These are phyloP conservation scores for Coffea canephora DNA, from an alignment of 257 asterid genomes.

Conservation along the genomic window DNA sequence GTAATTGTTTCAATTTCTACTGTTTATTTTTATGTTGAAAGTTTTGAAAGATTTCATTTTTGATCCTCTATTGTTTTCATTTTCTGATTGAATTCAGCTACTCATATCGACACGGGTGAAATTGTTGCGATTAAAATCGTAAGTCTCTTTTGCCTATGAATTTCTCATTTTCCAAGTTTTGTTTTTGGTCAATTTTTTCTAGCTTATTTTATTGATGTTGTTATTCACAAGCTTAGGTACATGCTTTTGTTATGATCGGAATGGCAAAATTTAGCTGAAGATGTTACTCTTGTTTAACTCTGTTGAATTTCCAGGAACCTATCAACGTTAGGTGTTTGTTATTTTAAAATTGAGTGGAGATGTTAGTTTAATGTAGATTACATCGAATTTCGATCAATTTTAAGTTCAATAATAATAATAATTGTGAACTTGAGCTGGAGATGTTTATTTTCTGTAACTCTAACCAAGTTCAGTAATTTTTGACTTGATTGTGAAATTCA, in stretches of 20 bases:
- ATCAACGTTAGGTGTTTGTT: not conserved
- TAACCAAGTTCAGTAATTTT: too few species aligned
- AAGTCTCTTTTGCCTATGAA: conserved; percentile 24
- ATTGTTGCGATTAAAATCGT: conserved; percentile 93
- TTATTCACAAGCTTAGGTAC: not conserved
- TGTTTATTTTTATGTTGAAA: conserved; percentile 5
- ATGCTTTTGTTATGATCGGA: not conserved
- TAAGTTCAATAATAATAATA: too few species aligned
- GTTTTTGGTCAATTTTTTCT: not conserved
- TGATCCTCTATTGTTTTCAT: conserved; percentile 4
- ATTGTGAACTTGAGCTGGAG: not conserved
- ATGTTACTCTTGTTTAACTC: not conserved
- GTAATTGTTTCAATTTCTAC: conserved; percentile 2
- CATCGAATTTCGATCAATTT: not conserved
- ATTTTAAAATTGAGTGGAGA: too few species aligned
- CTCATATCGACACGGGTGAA: conserved; percentile 81
- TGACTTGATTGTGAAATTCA: too few species aligned
- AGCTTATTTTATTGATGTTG: not conserved
- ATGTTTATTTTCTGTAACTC: too few species aligned
- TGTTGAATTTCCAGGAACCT: not conserved
- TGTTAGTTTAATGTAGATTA: too few species aligned
- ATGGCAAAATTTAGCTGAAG: not conserved
- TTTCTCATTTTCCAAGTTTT: conserved; percentile 1
- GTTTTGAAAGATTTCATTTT: not conserved
- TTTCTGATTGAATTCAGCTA: conserved; percentile 49